Percentiles rank a stretch among this genome's conserved stretches.
Conservation (phyloP, 1,284 basidiomycete species). For the Puccinia polysora region DNA sequence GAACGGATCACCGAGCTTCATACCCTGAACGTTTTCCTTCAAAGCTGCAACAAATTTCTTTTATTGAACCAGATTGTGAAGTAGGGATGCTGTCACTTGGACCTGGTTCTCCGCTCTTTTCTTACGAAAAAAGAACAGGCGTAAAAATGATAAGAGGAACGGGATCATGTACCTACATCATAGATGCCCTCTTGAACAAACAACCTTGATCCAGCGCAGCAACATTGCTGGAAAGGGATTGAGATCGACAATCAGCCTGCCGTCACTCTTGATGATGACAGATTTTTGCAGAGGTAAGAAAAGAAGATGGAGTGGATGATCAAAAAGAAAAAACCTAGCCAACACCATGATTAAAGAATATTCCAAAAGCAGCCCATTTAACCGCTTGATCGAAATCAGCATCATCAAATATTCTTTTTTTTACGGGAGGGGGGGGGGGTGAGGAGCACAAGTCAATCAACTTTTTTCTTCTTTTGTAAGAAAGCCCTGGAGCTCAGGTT, state of each 20-base stretch:
- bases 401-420: slow-evolving; percentile 56
- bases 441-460: neutral
- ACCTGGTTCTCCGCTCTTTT: too few relatives aligned
- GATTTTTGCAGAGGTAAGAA: neutral
- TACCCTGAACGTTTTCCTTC: slow-evolving; percentile 59
- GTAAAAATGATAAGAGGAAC: too few relatives aligned
- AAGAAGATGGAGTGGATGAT: too few relatives aligned
- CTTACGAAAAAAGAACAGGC: too few relatives aligned
- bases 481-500: too few relatives aligned
- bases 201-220: slow-evolving; percentile 77
- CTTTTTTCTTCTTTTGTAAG: too few relatives aligned
- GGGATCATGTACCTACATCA: slow-evolving; percentile 43
- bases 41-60: slow-evolving; percentile 65
- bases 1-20: slow-evolving; percentile 77
- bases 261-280: too few relatives aligned
- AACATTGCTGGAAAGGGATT: slow-evolving; percentile 62
- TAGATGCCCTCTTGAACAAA: slow-evolving; percentile 68
- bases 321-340: neutral
- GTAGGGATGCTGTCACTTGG: slow-evolving; percentile 17
- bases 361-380: slow-evolving; percentile 72
- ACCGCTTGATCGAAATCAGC: slow-evolving; percentile 68
- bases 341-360: slow-evolving; percentile 61
- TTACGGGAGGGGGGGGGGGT: neutral
- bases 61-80: slow-evolving; percentile 58
- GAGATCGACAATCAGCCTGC: neutral